phyloP scores from a whole-genome alignment of 2,329 filamentous ascomycete species.

The Coniochaeta sp. region DNA sequence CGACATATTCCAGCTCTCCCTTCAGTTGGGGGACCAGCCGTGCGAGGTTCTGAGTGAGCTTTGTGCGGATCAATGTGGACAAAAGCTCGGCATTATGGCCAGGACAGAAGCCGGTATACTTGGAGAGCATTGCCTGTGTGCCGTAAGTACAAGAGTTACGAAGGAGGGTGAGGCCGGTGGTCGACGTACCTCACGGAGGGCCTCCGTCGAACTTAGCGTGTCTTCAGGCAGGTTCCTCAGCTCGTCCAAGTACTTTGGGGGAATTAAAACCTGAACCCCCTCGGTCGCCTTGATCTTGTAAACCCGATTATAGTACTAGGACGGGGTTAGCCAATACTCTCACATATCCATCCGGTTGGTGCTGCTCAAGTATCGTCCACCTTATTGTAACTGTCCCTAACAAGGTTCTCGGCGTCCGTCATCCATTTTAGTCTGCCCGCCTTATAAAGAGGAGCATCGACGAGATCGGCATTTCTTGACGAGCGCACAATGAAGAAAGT shows the following conservation, averaged over 20 bases:
- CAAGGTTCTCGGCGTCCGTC: slow-evolving; percentile 38
- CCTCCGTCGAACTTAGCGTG: slow-evolving; percentile 38
- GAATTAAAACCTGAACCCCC: slow-evolving; percentile 39
- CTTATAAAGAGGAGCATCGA: slow-evolving; percentile 38
- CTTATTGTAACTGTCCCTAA: slow-evolving; percentile 42
- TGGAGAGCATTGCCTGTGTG: slow-evolving; percentile 39
- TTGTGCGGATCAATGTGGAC: slow-evolving; percentile 35
- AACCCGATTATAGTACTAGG: slow-evolving; percentile 38
- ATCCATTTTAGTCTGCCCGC: slow-evolving; percentile 43
- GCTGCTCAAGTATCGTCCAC: slow-evolving; percentile 16
- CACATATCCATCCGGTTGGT: neutral
- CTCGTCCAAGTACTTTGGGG: slow-evolving; percentile 34
- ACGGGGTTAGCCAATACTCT: slow-evolving; percentile 5
- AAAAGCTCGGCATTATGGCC: slow-evolving; percentile 38
- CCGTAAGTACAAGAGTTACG: neutral
- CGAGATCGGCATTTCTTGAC: slow-evolving; percentile 19
- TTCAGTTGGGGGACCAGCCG: slow-evolving; percentile 38
- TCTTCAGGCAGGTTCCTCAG: slow-evolving; percentile 41
- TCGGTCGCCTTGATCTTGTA: slow-evolving; percentile 46
- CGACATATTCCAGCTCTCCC: slow-evolving; percentile 36
- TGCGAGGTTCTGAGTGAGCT: slow-evolving; percentile 38
- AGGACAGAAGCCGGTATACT: slow-evolving; percentile 42
- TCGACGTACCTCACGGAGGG: slow-evolving; percentile 35
- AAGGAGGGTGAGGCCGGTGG: neutral
- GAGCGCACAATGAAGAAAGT: slow-evolving; percentile 30